phyloP scores from a whole-genome alignment of 805 yeast species.

The Allodekkera sacchari region DNA sequence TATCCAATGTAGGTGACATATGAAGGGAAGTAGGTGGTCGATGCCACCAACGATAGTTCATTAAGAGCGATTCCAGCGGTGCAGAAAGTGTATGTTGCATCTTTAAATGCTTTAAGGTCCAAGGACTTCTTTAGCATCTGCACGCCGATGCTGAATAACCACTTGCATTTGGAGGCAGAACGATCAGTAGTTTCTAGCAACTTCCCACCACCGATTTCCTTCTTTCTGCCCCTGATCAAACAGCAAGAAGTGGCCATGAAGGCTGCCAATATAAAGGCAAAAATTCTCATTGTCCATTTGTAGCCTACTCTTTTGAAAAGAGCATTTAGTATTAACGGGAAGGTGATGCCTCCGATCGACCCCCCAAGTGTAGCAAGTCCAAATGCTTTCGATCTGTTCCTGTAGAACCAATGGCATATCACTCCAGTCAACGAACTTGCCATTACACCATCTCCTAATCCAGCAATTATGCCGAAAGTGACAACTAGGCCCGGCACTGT shows the following conservation, averaged over 20 bases:
- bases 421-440: conserved; percentile 56
- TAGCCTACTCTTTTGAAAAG: conserved; percentile 43
- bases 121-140: no score
- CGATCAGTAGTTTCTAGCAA: no score
- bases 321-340: conserved; percentile 44
- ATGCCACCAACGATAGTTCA: conserved; percentile 40
- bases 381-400: conserved; percentile 48
- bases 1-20: conserved; percentile 35
- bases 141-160: no score
- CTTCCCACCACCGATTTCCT: no score
- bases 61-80: conserved; percentile 35
- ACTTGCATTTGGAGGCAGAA: no score
- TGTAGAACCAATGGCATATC: conserved; percentile 57
- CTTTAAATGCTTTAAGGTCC: conserved; percentile 29
- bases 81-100: conserved; percentile 29
- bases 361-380: conserved; percentile 46
- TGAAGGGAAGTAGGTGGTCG: conserved; percentile 45
- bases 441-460: conserved; percentile 52
- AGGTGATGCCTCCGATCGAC: conserved; percentile 43
- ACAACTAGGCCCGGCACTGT: conserved; percentile 54
- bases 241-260: conserved; percentile 25
- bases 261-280: conserved; percentile 37
- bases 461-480: conserved; percentile 48
- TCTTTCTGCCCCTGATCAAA: conserved; percentile 34
- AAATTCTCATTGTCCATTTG: conserved; percentile 44